Conservation (phyloP, 495 filamentous ascomycete species). For the Coniosporium apollinis region DNA sequence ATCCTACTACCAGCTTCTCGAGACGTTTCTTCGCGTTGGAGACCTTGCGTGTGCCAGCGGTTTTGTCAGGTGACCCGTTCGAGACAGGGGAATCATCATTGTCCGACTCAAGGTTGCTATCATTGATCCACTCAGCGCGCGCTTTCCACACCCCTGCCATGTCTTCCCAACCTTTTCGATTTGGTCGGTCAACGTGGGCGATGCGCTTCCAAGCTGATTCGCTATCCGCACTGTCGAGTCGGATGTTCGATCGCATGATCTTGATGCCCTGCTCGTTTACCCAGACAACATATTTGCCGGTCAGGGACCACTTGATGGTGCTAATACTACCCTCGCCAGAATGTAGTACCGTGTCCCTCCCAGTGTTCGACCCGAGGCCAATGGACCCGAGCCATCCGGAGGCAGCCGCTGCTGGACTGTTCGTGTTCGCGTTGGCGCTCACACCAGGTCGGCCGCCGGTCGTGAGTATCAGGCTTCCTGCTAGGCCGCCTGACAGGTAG, state of each 20-base stretch:
- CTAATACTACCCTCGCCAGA: constrained; percentile 83
- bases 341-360: constrained; percentile 78
- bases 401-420: constrained; percentile 59
- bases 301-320: constrained; percentile 81
- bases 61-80: constrained; percentile 20
- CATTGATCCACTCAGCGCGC: constrained; percentile 80
- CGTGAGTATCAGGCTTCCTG: constrained; percentile 82
- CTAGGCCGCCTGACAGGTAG: constrained; percentile 79
- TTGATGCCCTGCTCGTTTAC: constrained; percentile 92
- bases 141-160: constrained; percentile 92
- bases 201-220: constrained; percentile 94
- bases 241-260: constrained; percentile 82
- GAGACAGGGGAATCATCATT: constrained; percentile 31
- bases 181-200: constrained; percentile 73
- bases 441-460: constrained; percentile 59
- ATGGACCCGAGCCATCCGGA: constrained; percentile 85
- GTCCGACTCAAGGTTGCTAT: constrained; percentile 49
- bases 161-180: constrained; percentile 69
- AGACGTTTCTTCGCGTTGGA: constrained; percentile 20
- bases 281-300: constrained; percentile 84
- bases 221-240: constrained; percentile 55
- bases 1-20: constrained; percentile 81
- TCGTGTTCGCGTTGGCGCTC: constrained; percentile 64
- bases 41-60: constrained; percentile 7
- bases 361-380: constrained; percentile 56